phyloP scores from a whole-genome alignment of 2,329 filamentous ascomycete species.

The Colletotrichum tanaceti region DNA sequence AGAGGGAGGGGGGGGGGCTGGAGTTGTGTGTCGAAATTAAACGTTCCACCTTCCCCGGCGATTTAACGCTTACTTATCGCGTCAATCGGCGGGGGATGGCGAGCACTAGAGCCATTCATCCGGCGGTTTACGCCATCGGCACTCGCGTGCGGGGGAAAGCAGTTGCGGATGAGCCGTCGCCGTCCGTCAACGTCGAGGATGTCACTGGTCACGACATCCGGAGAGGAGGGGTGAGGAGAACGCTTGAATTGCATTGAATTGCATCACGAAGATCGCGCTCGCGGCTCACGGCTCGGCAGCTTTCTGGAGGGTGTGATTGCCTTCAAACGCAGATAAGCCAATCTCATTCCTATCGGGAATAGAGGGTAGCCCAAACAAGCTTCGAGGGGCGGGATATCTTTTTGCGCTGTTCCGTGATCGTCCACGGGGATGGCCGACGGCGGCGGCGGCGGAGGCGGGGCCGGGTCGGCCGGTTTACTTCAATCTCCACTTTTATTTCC shows the following conservation, averaged over 20 bases:
- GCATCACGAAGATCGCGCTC: not conserved
- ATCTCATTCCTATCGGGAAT: too few species aligned
- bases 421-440: too few species aligned
- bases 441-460: conserved; percentile 33
- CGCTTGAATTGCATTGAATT: too few species aligned
- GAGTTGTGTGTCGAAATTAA: too few species aligned
- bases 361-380: too few species aligned
- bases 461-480: conserved; percentile 16
- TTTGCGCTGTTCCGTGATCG: not conserved
- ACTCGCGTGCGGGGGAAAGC: conserved; percentile 5
- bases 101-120: conserved; percentile 10
- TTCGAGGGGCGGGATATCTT: not conserved
- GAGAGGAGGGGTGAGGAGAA: too few species aligned
- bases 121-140: conserved; percentile 8
- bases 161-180: not conserved
- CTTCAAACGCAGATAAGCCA: too few species aligned
- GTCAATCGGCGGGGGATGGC: conserved; percentile 13
- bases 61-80: not conserved
- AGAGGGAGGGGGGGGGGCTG: too few species aligned
- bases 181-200: too few species aligned
- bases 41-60: too few species aligned
- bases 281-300: not conserved
- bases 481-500: too few species aligned
- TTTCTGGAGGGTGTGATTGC: not conserved
- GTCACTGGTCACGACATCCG: conserved; percentile 15